These are phyloP conservation scores for Gossypium schwendimanii DNA, from an alignment of 441 rosid species.

Conservation along the genomic window DNA sequence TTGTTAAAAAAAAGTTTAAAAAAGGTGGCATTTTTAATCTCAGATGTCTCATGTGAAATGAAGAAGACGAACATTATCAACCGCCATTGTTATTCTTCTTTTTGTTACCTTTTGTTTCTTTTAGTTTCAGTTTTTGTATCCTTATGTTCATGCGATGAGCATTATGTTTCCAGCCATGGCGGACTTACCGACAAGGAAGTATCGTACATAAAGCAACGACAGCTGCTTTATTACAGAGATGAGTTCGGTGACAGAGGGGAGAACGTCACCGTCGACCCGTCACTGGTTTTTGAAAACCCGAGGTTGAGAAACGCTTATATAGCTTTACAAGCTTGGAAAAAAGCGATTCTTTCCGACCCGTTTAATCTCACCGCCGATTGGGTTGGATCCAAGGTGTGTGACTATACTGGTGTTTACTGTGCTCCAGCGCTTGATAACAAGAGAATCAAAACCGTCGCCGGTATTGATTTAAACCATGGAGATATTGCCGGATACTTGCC, in stretches of 20 bases:
- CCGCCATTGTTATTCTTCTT: conserved; percentile 13
- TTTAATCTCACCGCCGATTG: conserved; percentile 52
- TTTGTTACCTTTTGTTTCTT: conserved; percentile 19
- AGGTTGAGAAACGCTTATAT: conserved; percentile 66
- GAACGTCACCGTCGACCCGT: conserved; percentile 61
- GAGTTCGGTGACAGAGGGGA: conserved; percentile 87
- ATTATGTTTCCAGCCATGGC: conserved; percentile 34
- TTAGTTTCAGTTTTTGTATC: conserved; percentile 18
- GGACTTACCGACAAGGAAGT: conserved; percentile 52
- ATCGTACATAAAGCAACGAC: conserved; percentile 58
- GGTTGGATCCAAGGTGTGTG: conserved; percentile 76
- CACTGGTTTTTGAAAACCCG: conserved; percentile 57
- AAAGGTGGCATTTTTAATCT: conserved; percentile 21
- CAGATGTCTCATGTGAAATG: conserved; percentile 70
- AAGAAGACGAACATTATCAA: conserved; percentile 29
- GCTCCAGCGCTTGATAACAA: conserved; percentile 60
- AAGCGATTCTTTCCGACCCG: conserved; percentile 89
- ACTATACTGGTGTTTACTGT: conserved; percentile 59
- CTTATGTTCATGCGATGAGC: conserved; percentile 24
- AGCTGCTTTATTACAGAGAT: conserved; percentile 82
- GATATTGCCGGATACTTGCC: conserved; percentile 89
- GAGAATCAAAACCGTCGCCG: conserved; percentile 69
- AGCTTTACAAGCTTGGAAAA: conserved; percentile 90
- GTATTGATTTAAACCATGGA: conserved; percentile 88
- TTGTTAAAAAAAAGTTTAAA: background rate